A percentile compares a stretch with the other conserved stretches of the same genome.
Conservation (phyloP, 768 basidiomycete species). For the Serendipita indica region DNA sequence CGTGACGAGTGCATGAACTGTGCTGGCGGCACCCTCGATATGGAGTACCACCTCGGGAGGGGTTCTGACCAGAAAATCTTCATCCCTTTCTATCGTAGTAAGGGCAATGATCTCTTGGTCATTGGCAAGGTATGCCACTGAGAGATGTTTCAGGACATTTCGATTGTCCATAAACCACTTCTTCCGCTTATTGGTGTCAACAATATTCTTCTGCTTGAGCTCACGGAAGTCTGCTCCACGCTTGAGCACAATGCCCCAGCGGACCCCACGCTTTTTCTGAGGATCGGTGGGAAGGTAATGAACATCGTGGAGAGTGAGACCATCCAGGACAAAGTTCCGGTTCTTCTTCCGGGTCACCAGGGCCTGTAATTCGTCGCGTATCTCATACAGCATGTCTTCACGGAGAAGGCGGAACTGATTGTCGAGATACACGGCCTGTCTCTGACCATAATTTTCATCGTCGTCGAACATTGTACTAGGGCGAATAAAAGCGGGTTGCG, state of each 20-base stretch:
- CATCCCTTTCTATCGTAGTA: constrained; percentile 38
- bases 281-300: constrained; percentile 17
- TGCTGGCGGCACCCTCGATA: constrained; percentile 31
- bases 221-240: constrained; percentile 19
- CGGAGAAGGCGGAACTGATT: constrained; percentile 51
- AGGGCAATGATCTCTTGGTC: constrained; percentile 38
- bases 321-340: constrained; percentile 28
- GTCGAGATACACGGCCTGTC: constrained; percentile 39
- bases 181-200: constrained; percentile 25
- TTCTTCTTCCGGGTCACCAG: constrained; percentile 25
- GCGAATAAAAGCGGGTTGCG: constrained; percentile 35
- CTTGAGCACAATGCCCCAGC: constrained; percentile 26
- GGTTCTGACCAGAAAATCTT: constrained; percentile 32
- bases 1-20: constrained; percentile 26
- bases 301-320: constrained; percentile 26
- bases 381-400: constrained; percentile 46
- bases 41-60: constrained; percentile 41
- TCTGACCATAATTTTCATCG: constrained; percentile 24
- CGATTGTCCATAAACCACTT: constrained; percentile 26
- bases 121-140: constrained; percentile 36
- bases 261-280: background rate
- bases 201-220: constrained; percentile 17
- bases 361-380: constrained; percentile 40
- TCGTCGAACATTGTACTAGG: constrained; percentile 32
- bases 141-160: constrained; percentile 38